These are phyloP conservation scores for Citrus unshiu DNA, from an alignment of 345 rosid genomes.

Conservation along the genomic window DNA sequence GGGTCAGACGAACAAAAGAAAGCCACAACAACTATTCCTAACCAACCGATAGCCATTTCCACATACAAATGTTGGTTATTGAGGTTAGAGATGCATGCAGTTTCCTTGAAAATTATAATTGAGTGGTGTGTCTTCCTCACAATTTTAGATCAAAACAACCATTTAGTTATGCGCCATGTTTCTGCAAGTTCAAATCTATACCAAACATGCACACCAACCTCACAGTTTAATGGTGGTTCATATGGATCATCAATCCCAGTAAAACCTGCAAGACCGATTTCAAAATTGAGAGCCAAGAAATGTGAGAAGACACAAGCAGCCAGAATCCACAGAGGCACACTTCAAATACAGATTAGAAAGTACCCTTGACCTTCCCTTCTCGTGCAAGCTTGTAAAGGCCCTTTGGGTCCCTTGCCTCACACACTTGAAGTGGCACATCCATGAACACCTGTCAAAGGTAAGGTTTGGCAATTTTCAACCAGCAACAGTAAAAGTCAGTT, in stretches of 20 bases:
- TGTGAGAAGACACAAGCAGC: not conserved
- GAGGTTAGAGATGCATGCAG: not conserved
- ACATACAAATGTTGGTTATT: not conserved
- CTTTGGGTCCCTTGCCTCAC: slow-evolving; percentile 84
- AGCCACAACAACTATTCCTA: not conserved
- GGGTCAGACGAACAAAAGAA: not conserved
- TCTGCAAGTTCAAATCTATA: not conserved
- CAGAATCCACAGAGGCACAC: not conserved
- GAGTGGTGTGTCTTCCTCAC: not conserved
- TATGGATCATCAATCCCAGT: slow-evolving; percentile 81
- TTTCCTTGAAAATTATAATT: not conserved
- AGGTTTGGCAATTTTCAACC: slow-evolving; percentile 6
- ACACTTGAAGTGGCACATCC: slow-evolving; percentile 68
- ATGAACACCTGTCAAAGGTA: slow-evolving; percentile 50
- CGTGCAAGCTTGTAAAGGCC: slow-evolving; percentile 89
- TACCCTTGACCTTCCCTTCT: slow-evolving; percentile 84
- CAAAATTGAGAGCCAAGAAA: not conserved
- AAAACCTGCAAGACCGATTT: slow-evolving; percentile 44
- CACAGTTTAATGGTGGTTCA: slow-evolving; percentile 62
- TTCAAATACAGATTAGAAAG: slow-evolving; percentile 6
- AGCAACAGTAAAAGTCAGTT: slow-evolving; percentile 1
- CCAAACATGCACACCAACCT: slow-evolving; percentile 34
- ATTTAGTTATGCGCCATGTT: not conserved
- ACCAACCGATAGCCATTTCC: not conserved
- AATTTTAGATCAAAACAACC: not conserved